Conservation (phyloP, 2,329 filamentous ascomycete genomes). For the Aspergillus terreus region DNA sequence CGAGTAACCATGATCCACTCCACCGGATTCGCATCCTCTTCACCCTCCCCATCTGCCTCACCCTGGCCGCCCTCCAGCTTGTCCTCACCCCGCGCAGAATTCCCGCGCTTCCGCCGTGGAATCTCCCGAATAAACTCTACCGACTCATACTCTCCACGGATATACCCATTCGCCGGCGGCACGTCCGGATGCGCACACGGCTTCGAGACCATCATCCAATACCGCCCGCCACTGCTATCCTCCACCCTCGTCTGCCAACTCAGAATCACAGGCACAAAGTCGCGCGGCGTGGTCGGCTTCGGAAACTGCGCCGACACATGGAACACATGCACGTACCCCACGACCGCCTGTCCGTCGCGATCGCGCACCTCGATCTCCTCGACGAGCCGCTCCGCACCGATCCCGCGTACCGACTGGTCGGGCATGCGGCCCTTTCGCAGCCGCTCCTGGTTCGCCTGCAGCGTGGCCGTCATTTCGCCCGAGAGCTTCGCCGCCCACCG, state of each 20-base stretch:
- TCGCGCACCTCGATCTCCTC: constrained; percentile 60
- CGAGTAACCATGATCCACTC: constrained; percentile 94
- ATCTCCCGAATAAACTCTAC: constrained; percentile 89
- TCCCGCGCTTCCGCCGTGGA: constrained; percentile 36
- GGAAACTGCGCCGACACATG: constrained; percentile 87
- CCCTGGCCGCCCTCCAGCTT: neutral
- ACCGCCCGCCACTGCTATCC: constrained; percentile 47
- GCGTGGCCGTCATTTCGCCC: constrained; percentile 73
- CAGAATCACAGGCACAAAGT: constrained; percentile 78
- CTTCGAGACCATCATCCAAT: constrained; percentile 84
- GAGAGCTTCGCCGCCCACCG: constrained; percentile 75
- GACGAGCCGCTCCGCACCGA: constrained; percentile 73
- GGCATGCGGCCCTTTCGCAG: constrained; percentile 65
- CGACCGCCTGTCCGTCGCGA: constrained; percentile 11
- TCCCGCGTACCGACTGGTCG: constrained; percentile 74
- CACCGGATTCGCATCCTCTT: constrained; percentile 57
- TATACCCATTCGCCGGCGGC: constrained; percentile 66
- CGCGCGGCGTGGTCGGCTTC: constrained; percentile 78
- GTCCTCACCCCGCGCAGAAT: neutral
- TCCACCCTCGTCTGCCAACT: constrained; percentile 50
- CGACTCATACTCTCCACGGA: constrained; percentile 84
- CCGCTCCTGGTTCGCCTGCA: constrained; percentile 66
- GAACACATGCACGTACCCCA: constrained; percentile 58
- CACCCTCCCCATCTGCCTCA: constrained; percentile 2
- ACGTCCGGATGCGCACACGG: constrained; percentile 75